These are phyloP conservation scores for Linum trigynum DNA, from an alignment of 345 rosid genomes.

Conservation along the genomic window DNA sequence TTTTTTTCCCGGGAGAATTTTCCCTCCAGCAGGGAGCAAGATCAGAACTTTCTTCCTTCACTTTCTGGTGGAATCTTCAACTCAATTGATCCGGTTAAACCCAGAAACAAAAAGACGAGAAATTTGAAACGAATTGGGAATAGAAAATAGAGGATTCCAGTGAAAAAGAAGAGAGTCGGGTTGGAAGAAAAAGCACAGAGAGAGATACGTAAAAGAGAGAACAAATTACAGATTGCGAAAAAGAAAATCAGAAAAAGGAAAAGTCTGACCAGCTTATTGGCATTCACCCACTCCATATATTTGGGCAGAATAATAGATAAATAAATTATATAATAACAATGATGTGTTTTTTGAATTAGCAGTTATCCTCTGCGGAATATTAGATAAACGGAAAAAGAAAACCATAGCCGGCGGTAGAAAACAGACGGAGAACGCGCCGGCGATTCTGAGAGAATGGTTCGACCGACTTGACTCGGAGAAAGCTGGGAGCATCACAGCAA, in stretches of 20 bases:
- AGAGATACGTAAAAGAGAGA: neutral
- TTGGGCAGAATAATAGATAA: neutral
- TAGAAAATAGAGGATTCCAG: neutral
- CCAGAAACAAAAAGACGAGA: neutral
- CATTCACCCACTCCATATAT: neutral
- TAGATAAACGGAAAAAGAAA: no score
- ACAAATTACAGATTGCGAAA: no score
- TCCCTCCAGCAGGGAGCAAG: no score
- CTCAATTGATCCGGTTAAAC: neutral
- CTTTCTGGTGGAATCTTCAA: neutral
- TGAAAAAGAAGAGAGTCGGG: neutral
- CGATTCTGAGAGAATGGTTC: constrained; percentile 51
- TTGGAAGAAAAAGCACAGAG: neutral
- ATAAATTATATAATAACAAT: no score
- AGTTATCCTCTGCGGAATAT: neutral
- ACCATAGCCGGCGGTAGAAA: neutral
- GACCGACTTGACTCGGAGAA: constrained; percentile 64
- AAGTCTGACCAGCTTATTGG: neutral
- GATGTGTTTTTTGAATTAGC: neutral
- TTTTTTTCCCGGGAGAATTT: no score
- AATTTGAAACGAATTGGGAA: neutral
- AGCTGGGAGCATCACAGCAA: constrained; percentile 47
- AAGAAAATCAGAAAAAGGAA: neutral
- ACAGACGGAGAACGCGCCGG: constrained; percentile 37
- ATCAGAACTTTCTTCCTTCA: no score